Conservation (phyloP, 345 rosid genomes). For the Linum lewisii region DNA sequence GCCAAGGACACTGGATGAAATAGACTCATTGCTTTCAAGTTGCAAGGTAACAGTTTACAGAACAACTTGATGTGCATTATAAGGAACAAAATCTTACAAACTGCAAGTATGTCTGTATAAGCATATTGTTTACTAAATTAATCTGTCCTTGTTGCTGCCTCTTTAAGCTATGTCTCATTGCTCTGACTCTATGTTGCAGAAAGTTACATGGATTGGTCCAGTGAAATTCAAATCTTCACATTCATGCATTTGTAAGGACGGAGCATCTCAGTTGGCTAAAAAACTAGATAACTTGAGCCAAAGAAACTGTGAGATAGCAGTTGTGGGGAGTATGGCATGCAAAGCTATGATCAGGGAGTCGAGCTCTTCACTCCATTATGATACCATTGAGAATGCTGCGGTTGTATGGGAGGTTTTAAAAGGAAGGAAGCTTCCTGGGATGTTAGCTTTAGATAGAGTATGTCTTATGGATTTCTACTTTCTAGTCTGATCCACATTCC, state of each 20-base stretch:
- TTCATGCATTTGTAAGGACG: slow-evolving; percentile 19
- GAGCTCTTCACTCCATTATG: slow-evolving; percentile 16
- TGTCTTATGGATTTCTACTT: slow-evolving; percentile 9
- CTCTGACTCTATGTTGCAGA: slow-evolving; percentile 27
- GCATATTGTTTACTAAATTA: slow-evolving; percentile 1
- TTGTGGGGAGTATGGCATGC: slow-evolving; percentile 41
- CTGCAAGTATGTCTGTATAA: too few relatives aligned
- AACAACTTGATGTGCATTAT: too few relatives aligned
- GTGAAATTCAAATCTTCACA: slow-evolving; percentile 28
- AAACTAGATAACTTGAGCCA: slow-evolving; percentile 26
- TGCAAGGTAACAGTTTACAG: slow-evolving; percentile 71
- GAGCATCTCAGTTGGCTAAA: slow-evolving; percentile 32
- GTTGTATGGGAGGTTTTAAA: slow-evolving; percentile 58
- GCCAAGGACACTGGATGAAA: slow-evolving; percentile 41
- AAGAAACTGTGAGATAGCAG: slow-evolving; percentile 31
- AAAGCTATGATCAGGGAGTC: slow-evolving; percentile 26
- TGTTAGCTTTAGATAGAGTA: slow-evolving; percentile 61
- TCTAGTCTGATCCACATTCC: not conserved
- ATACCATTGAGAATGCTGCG: slow-evolving; percentile 36
- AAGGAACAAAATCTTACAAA: too few relatives aligned
- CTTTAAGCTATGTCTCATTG: slow-evolving; percentile 3
- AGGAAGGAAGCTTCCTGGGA: slow-evolving; percentile 51
- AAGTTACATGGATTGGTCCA: slow-evolving; percentile 54
- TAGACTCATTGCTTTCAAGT: slow-evolving; percentile 31
- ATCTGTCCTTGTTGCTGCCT: slow-evolving; percentile 7